Evolutionary conservation across 805 yeast genomes (phyloP), one percentile per base, ranked within the genome.

Genomic region (Cyberlindnera xylosilytica): DNA sequence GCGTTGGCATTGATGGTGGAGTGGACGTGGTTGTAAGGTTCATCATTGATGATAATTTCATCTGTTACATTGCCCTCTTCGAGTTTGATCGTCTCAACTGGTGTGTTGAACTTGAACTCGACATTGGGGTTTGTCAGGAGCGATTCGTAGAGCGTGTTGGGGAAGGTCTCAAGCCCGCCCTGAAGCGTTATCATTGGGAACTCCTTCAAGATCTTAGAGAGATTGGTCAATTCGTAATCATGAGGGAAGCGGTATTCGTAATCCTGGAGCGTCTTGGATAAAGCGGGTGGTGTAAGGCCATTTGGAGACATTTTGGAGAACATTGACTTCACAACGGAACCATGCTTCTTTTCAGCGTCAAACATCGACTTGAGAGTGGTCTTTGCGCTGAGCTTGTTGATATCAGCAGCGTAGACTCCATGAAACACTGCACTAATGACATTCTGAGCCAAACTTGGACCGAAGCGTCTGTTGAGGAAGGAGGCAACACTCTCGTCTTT

Each of bases 401-500:
- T 71, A 61, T 90, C 95, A n/a, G 87, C 93, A 1, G 95, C 97
- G 61, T 89, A 91, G 1, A 93, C 80, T 0, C 99, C 99, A 56
- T 89, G 88, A 59, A 84, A 69, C 4, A 89, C 65, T 0, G 96
- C 98, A 62, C 96, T 85, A 17, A 85, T 64, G 12, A 91, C 63
- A 38, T 86, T 81, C 8, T 69, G 66, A 5, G 83, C 62, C 3
- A 67, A 41, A 1, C 57, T 55, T 8, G 69, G 67, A 3, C 90
- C 90, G 58, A 89, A 82, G 46, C 97, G 64, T 49, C 97, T 68
- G 2, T 66, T 57, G 27, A 90, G 59, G 54, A 88, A 87, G 3
- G 73, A 66, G 34, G 76, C 81, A 1, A 91, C 79, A 9, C 83
- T 71, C 64, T 89, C 97, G 57, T 90, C 97, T 6, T 64, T 52